These are phyloP conservation scores for Gossypium mustelinum DNA, from an alignment of 345 rosid species.

Conservation along the genomic window DNA sequence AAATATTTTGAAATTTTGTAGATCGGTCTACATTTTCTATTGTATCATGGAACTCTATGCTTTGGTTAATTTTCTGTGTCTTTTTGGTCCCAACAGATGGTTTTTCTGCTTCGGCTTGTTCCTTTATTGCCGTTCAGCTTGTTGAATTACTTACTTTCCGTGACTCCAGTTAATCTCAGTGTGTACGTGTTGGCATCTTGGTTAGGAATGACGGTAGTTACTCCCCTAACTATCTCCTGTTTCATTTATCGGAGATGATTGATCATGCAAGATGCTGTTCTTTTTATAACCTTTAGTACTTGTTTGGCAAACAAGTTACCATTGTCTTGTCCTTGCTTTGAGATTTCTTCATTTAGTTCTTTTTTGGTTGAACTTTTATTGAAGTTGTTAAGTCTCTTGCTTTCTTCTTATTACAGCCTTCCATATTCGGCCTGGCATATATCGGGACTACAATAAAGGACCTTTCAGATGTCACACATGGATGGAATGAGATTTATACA, in stretches of 20 bases:
- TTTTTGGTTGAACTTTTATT: background rate
- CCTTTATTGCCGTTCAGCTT: slow-evolving; percentile 4
- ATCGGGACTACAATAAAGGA: slow-evolving; percentile 5
- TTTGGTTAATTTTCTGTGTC: background rate
- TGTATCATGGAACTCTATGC: background rate
- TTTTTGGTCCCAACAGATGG: background rate
- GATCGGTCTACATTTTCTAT: too few relatives aligned
- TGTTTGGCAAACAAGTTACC: too few relatives aligned
- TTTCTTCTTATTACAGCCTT: slow-evolving; percentile 3
- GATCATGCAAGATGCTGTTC: too few relatives aligned
- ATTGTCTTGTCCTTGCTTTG: background rate
- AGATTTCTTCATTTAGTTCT: background rate
- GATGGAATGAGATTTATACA: slow-evolving; percentile 5
- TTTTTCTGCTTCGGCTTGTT: background rate
- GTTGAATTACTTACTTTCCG: slow-evolving; percentile 6
- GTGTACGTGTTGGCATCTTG: background rate
- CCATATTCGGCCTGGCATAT: background rate
- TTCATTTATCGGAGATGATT: too few relatives aligned
- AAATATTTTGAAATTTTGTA: too few relatives aligned
- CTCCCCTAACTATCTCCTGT: background rate
- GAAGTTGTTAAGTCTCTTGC: background rate
- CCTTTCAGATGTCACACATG: slow-evolving; percentile 8
- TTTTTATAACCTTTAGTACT: too few relatives aligned
- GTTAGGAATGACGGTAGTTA: slow-evolving; percentile 5
- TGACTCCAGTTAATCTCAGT: background rate